phyloP scores from a whole-genome alignment of 495 filamentous ascomycete genomes.

The Chaetomium tenue region DNA sequence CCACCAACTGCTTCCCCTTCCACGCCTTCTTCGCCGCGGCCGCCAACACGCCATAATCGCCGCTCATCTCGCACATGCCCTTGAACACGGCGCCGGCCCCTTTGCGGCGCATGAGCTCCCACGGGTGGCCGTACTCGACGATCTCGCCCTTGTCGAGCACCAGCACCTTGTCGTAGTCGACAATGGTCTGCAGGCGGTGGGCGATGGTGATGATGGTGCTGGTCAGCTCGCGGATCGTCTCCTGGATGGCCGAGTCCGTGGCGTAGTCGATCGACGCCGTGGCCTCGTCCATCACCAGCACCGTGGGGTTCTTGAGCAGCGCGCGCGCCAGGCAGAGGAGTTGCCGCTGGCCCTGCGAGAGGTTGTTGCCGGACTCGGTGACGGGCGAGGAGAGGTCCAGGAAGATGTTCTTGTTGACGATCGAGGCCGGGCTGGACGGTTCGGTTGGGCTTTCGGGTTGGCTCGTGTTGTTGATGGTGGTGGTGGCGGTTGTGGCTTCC shows the following conservation, averaged over 20 bases:
- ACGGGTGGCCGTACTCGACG: conserved; percentile 85
- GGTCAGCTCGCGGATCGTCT: conserved; percentile 83
- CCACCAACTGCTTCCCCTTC: conserved; percentile 45
- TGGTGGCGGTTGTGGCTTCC: conserved; percentile 21
- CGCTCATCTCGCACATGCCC: conserved; percentile 94
- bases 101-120: conserved; percentile 66
- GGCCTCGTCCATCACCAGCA: conserved; percentile 98
- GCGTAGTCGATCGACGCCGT: conserved; percentile 97
- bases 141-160: conserved; percentile 88
- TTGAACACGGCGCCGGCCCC: conserved; percentile 63
- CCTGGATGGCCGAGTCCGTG: conserved; percentile 94
- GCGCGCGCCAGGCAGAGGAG: conserved; percentile 94
- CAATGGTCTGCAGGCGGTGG: conserved; percentile 94
- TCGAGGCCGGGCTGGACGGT: conserved; percentile 38
- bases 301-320: conserved; percentile 84
- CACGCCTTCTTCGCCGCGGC: conserved; percentile 71
- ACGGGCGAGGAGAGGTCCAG: conserved; percentile 79
- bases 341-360: conserved; percentile 95
- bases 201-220: conserved; percentile 97
- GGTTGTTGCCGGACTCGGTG: conserved; percentile 89
- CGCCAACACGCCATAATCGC: conserved; percentile 70
- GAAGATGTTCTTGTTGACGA: conserved; percentile 91
- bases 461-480: conserved; percentile 18
- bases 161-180: conserved; percentile 97
- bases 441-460: conserved; percentile 23